These are phyloP conservation scores for Alternaria ethzedia DNA, from an alignment of 2,329 filamentous ascomycete genomes.

Conservation along the genomic window DNA sequence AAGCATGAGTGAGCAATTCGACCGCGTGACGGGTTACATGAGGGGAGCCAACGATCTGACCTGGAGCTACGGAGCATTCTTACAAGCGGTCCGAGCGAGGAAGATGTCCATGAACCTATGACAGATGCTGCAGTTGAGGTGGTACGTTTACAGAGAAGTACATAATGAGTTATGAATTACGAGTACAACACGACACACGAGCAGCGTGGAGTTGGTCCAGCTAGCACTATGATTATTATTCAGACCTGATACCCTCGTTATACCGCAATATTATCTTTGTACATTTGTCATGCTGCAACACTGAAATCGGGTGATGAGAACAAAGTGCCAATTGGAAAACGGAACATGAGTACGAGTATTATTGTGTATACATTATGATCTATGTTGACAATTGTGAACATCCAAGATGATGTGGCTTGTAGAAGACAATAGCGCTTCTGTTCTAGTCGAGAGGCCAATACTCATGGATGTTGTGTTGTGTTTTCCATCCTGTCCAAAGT, in stretches of 20 bases:
- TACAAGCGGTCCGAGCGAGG: slow-evolving; percentile 49
- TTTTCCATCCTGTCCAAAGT: slow-evolving; percentile 7
- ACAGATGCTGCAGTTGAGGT: background rate
- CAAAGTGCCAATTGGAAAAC: background rate
- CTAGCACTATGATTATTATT: background rate
- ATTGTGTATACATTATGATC: background rate
- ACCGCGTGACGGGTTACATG: slow-evolving; percentile 49
- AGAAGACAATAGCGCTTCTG: too few relatives aligned
- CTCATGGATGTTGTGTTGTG: slow-evolving; percentile 17
- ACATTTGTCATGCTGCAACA: background rate
- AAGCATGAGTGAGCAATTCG: slow-evolving; percentile 54
- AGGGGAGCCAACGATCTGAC: slow-evolving; percentile 52
- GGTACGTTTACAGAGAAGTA: background rate
- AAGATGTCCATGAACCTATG: slow-evolving; percentile 15
- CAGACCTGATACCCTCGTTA: slow-evolving; percentile 10
- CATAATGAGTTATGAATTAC: slow-evolving; percentile 18
- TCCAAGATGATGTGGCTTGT: fast-evolving
- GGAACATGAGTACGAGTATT: background rate
- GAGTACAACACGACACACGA: background rate
- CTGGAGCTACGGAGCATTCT: slow-evolving; percentile 55
- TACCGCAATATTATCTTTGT: background rate
- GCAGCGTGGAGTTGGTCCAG: background rate
- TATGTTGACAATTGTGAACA: background rate
- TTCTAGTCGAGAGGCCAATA: slow-evolving; percentile 25
- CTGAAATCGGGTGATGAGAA: fast-evolving